Evolutionary conservation across 768 basidiomycete species (phyloP).

Genomic region (Leccinum variicolor): DNA sequence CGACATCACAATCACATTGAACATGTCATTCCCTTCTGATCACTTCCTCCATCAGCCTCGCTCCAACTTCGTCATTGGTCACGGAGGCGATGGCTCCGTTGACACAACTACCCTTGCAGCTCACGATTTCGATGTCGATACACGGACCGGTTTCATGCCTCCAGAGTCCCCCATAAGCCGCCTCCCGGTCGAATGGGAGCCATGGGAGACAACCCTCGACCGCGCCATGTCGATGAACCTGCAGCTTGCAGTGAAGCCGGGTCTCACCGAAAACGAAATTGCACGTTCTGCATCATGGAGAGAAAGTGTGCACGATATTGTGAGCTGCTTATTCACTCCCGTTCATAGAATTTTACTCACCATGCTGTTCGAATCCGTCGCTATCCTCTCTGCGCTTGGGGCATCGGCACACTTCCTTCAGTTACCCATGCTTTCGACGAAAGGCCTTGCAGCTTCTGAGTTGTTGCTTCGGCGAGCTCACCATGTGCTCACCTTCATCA

Average conservation of each 20-base stretch:
- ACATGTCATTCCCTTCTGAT: conserved; percentile 18
- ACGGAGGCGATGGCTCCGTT: conserved; percentile 20
- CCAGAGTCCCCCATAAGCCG: conserved; percentile 64
- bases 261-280: conserved; percentile 34
- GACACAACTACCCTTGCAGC: conserved; percentile 69
- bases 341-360: not conserved
- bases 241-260: conserved; percentile 52
- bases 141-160: conserved; percentile 89
- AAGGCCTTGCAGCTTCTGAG: conserved; percentile 47
- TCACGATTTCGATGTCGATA: conserved; percentile 91
- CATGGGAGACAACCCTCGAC: conserved; percentile 68
- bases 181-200: conserved; percentile 59
- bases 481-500: conserved; percentile 65
- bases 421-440: conserved; percentile 53
- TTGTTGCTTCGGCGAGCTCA: conserved; percentile 66
- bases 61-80: conserved; percentile 26
- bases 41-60: conserved; percentile 38
- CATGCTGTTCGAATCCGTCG: not conserved
- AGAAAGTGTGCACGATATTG: conserved; percentile 41
- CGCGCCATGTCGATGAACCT: conserved; percentile 46
- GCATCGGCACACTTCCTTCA: conserved; percentile 22
- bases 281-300: conserved; percentile 53
- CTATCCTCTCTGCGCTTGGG: not conserved
- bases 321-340: conserved; percentile 24
- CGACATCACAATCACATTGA: not conserved